Percentiles rank a stretch among this genome's conserved stretches.
Conservation (phyloP, 179 eudicot species). For the Camellia oleifera region DNA sequence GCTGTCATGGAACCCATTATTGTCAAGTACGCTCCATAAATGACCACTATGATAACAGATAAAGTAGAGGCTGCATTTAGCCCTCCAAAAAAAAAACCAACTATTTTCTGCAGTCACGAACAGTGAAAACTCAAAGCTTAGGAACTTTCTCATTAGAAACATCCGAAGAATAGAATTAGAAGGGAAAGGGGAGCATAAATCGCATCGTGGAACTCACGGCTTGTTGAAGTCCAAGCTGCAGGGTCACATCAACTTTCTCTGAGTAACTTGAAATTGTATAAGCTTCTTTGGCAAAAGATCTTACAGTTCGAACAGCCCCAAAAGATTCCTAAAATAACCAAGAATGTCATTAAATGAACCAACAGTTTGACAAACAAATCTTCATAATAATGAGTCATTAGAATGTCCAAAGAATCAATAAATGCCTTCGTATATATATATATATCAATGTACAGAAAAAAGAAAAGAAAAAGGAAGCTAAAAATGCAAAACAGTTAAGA, state of each 20-base stretch:
- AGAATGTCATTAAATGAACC: background rate
- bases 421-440: background rate
- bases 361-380: background rate
- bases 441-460: background rate
- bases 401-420: background rate
- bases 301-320: slow-evolving; percentile 86
- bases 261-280: slow-evolving; percentile 59
- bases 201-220: slow-evolving; percentile 51
- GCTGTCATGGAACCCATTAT: slow-evolving; percentile 9
- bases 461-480: background rate
- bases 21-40: slow-evolving; percentile 13
- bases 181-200: background rate
- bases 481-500: background rate
- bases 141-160: background rate
- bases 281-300: slow-evolving; percentile 80
- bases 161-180: background rate
- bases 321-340: slow-evolving; percentile 59
- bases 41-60: slow-evolving; percentile 6
- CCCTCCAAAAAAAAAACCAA: slow-evolving; percentile 68
- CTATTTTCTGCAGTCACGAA: slow-evolving; percentile 32
- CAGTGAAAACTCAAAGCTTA: background rate
- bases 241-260: slow-evolving; percentile 76
- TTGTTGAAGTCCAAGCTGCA: slow-evolving; percentile 70
- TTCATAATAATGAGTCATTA: background rate
- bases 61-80: slow-evolving; percentile 48